These are phyloP conservation scores for Neurospora sp. DNA, from an alignment of 495 filamentous ascomycete genomes.

Conservation along the genomic window DNA sequence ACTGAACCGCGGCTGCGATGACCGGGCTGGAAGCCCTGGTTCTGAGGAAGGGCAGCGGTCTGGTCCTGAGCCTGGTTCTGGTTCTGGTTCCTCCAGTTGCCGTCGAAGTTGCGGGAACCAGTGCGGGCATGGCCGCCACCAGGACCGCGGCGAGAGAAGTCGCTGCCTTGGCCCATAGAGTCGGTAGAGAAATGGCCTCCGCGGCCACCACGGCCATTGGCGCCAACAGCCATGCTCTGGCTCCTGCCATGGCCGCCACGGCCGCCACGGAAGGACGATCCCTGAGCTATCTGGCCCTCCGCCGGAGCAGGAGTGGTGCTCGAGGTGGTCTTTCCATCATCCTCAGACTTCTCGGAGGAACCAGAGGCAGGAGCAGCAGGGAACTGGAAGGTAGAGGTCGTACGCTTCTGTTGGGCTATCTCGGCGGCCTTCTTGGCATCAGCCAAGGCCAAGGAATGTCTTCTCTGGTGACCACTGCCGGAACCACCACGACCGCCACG, in stretches of 20 bases:
- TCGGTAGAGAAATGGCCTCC: conserved; percentile 29
- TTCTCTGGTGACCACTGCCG: conserved; percentile 77
- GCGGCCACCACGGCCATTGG: conserved; percentile 37
- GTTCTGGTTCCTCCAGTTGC: conserved; percentile 91
- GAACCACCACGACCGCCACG: conserved; percentile 68
- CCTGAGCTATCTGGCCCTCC: conserved; percentile 41
- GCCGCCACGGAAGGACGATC: conserved; percentile 30
- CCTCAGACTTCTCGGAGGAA: conserved; percentile 43
- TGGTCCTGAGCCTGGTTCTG: conserved; percentile 49
- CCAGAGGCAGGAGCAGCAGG: conserved; percentile 62
- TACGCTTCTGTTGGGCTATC: conserved; percentile 90
- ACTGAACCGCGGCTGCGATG: conserved; percentile 81
- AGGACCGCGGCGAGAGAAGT: conserved; percentile 64
- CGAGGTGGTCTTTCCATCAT: conserved; percentile 31
- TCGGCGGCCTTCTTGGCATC: conserved; percentile 98
- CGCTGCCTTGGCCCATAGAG: conserved; percentile 31
- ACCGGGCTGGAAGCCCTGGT: conserved; percentile 79
- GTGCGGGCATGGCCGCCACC: conserved; percentile 64
- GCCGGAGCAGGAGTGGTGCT: conserved; percentile 31
- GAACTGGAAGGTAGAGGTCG: conserved; percentile 90
- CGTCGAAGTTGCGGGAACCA: conserved; percentile 86
- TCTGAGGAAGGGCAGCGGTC: conserved; percentile 47
- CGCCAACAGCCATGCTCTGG: conserved; percentile 53
- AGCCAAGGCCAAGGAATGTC: conserved; percentile 87
- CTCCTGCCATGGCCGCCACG: conserved; percentile 48